Percentiles rank a stretch among this genome's conserved stretches.
Evolutionary conservation across 352 stramenopile species (phyloP).

Genomic region (Thalassiosira allenii): DNA sequence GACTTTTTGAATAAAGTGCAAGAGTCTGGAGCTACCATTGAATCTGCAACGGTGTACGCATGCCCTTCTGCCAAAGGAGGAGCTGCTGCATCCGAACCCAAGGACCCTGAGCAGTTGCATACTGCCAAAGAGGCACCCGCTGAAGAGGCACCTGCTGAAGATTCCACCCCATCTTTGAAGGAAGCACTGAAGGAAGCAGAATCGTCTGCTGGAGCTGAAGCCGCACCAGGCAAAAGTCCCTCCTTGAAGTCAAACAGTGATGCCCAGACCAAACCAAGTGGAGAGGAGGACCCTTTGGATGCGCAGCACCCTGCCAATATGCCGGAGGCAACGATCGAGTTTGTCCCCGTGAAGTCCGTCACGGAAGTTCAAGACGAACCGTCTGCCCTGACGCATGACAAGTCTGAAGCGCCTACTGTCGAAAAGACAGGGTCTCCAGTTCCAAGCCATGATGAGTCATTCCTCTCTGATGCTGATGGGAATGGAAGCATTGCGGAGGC

Average conservation of each 20-base stretch:
- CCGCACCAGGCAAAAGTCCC: no score
- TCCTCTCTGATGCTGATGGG: slow-evolving; percentile 74
- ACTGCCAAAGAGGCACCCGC: no score
- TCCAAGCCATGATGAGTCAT: slow-evolving; percentile 60
- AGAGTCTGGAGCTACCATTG: slow-evolving; percentile 26
- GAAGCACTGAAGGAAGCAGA: not conserved
- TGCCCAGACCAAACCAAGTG: not conserved
- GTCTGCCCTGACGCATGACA: no score
- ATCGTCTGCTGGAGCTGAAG: no score
- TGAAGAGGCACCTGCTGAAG: no score
- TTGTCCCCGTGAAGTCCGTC: not conserved
- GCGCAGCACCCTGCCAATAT: no score
- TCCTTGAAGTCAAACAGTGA: not conserved
- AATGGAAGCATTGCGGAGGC: slow-evolving; percentile 73
- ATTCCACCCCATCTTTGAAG: slow-evolving; percentile 13
- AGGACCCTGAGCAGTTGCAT: not conserved
- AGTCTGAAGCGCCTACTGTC: no score
- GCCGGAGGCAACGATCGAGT: no score
- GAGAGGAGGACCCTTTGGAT: not conserved
- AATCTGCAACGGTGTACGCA: slow-evolving; percentile 25
- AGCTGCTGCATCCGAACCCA: not conserved
- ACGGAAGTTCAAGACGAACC: slow-evolving; percentile 5
- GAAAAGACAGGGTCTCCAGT: slow-evolving; percentile 14
- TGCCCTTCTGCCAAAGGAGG: not conserved
- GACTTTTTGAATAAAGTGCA: slow-evolving; percentile 46